Percentiles rank a stretch among this genome's conserved stretches.
Evolutionary conservation across 2,329 filamentous ascomycete species (phyloP).

Genomic region (Fusarium sterilihyphosum): DNA sequence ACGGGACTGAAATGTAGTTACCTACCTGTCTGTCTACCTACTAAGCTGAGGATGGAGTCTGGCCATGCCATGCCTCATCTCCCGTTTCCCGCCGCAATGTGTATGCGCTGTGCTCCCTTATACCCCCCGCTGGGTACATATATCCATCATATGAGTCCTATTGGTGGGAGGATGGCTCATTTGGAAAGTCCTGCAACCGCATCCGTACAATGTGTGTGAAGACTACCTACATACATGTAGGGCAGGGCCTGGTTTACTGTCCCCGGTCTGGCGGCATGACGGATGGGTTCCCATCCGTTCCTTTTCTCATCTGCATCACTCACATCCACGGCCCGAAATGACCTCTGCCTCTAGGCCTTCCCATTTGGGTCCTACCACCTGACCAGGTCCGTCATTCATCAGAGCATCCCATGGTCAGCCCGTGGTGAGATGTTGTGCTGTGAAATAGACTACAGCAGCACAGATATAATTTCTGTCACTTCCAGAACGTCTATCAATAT

Average conservation of each 20-base stretch:
- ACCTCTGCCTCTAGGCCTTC: slow-evolving; percentile 36
- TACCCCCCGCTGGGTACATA: slow-evolving; percentile 14
- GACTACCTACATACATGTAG: slow-evolving; percentile 25
- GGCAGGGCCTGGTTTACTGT: slow-evolving; percentile 15
- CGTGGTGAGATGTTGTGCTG: slow-evolving; percentile 28
- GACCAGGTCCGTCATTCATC: slow-evolving; percentile 32
- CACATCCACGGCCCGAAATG: slow-evolving; percentile 32
- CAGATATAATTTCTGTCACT: slow-evolving; percentile 3
- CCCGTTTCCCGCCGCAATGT: slow-evolving; percentile 30
- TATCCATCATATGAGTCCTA: neutral
- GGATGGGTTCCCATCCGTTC: slow-evolving; percentile 35
- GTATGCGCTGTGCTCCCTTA: slow-evolving; percentile 16
- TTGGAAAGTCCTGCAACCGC: slow-evolving; percentile 18
- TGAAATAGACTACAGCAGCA: neutral
- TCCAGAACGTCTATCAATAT: neutral
- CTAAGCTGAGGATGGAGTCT: neutral
- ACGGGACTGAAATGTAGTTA: slow-evolving; percentile 1
- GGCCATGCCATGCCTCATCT: slow-evolving; percentile 30
- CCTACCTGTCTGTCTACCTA: neutral
- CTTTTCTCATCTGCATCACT: slow-evolving; percentile 36
- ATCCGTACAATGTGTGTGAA: slow-evolving; percentile 16
- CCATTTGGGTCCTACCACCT: slow-evolving; percentile 40
- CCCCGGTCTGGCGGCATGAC: slow-evolving; percentile 26
- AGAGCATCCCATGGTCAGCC: slow-evolving; percentile 28
- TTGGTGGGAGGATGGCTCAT: slow-evolving; percentile 17